These are phyloP conservation scores for Naematelia encephala DNA, from an alignment of 768 basidiomycete species.

Conservation along the genomic window DNA sequence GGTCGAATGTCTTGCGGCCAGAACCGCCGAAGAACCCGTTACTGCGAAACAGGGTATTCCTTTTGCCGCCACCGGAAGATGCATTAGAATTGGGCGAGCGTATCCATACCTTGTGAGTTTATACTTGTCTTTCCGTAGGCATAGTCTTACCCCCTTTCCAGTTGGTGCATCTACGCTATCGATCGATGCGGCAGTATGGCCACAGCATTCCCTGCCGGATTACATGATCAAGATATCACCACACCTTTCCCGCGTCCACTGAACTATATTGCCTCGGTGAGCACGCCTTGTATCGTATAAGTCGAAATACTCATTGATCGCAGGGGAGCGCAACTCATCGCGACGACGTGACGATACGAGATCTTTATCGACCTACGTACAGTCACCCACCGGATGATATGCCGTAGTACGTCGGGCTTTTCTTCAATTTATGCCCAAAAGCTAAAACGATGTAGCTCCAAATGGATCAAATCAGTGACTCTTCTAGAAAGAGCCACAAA, in stretches of 20 bases:
- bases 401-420: conserved; percentile 20
- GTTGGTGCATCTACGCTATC: conserved; percentile 37
- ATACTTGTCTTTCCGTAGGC: background rate
- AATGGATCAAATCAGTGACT: conserved; percentile 21
- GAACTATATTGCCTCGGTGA: conserved; percentile 34
- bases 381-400: conserved; percentile 24
- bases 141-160: conserved; percentile 7
- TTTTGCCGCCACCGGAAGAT: conserved; percentile 41
- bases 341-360: conserved; percentile 34
- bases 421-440: background rate
- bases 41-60: conserved; percentile 22
- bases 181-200: conserved; percentile 31
- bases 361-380: conserved; percentile 24
- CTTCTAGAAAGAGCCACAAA: conserved; percentile 40
- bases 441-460: background rate
- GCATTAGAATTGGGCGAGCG: conserved; percentile 40
- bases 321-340: conserved; percentile 29
- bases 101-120: conserved; percentile 38
- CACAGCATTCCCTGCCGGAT: conserved; percentile 31
- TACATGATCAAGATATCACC: conserved; percentile 37
- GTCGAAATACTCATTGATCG: background rate
- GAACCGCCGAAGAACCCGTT: conserved; percentile 24
- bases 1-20: conserved; percentile 22
- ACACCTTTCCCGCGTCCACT: conserved; percentile 42
- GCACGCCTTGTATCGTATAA: conserved; percentile 5